phyloP scores from a whole-genome alignment of 2,329 filamentous ascomycete genomes.

The Coleophoma eucalyptorum region DNA sequence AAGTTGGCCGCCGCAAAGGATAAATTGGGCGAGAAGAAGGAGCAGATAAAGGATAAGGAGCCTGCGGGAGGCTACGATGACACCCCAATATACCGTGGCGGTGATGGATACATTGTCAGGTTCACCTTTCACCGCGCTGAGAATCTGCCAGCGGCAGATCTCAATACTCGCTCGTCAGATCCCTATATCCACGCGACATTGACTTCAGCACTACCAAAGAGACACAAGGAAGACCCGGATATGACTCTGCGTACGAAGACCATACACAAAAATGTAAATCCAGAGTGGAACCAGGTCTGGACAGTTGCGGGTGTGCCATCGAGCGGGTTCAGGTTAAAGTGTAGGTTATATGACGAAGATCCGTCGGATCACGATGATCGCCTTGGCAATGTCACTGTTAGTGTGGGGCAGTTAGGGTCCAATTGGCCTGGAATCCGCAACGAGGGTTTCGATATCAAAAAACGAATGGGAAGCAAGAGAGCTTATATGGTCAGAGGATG shows the following conservation, averaged over 20 bases:
- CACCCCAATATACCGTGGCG: slow-evolving; percentile 71
- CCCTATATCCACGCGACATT: slow-evolving; percentile 80
- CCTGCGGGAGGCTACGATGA: slow-evolving; percentile 68
- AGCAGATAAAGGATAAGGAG: slow-evolving; percentile 25
- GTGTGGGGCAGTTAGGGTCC: slow-evolving; percentile 55
- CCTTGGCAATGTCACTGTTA: slow-evolving; percentile 78
- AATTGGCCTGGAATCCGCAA: slow-evolving; percentile 66
- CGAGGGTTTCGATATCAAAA: slow-evolving; percentile 68
- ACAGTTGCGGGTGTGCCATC: slow-evolving; percentile 81
- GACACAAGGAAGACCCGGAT: slow-evolving; percentile 83
- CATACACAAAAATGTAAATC: slow-evolving; percentile 66
- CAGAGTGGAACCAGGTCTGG: slow-evolving; percentile 83
- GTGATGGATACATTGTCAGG: slow-evolving; percentile 78
- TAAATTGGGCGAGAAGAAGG: slow-evolving; percentile 24
- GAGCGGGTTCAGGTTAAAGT: slow-evolving; percentile 79
- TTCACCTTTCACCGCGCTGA: slow-evolving; percentile 79
- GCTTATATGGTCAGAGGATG: slow-evolving; percentile 74
- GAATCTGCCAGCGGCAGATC: slow-evolving; percentile 80
- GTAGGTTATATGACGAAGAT: slow-evolving; percentile 87
- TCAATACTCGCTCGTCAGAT: slow-evolving; percentile 74
- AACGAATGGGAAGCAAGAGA: slow-evolving; percentile 81
- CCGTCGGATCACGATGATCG: slow-evolving; percentile 81
- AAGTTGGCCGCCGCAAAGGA: slow-evolving; percentile 19
- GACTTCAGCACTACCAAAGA: slow-evolving; percentile 57
- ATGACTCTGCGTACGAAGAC: slow-evolving; percentile 74